phyloP scores from a whole-genome alignment of 108 stramenopile genomes.

The Parmales sp. region DNA sequence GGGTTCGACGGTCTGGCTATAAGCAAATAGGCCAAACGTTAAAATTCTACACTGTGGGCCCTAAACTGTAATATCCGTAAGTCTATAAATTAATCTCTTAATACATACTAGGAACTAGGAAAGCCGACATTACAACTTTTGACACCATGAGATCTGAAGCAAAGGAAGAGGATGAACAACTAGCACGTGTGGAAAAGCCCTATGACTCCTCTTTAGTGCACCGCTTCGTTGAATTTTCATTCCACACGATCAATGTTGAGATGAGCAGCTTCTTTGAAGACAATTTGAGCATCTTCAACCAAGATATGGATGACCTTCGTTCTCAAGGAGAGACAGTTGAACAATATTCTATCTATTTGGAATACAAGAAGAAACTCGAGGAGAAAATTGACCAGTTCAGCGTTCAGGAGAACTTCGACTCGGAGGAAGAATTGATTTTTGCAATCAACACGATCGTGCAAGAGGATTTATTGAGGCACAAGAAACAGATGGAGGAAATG shows the following conservation, averaged over 20 bases:
- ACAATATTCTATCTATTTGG: background rate
- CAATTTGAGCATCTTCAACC: background rate
- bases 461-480: constrained; percentile 1
- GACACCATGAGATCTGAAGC: too few species aligned
- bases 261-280: constrained; percentile 4
- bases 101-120: too few species aligned
- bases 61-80: too few species aligned
- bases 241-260: constrained; percentile 5
- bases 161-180: too few species aligned
- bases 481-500: constrained; percentile 10
- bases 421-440: background rate
- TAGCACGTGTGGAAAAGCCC: too few species aligned
- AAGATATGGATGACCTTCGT: background rate
- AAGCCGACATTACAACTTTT: too few species aligned
- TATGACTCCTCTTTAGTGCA: background rate
- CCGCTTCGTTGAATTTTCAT: background rate
- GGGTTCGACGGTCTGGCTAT: too few species aligned
- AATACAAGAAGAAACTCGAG: background rate
- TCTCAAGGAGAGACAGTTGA: background rate
- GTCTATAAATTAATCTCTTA: too few species aligned
- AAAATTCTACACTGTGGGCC: too few species aligned
- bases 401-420: background rate
- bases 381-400: background rate
- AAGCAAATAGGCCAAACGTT: too few species aligned
- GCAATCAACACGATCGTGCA: background rate